Conservation (phyloP, 2,329 filamentous ascomycete genomes). For the Verticillium dahliae region DNA sequence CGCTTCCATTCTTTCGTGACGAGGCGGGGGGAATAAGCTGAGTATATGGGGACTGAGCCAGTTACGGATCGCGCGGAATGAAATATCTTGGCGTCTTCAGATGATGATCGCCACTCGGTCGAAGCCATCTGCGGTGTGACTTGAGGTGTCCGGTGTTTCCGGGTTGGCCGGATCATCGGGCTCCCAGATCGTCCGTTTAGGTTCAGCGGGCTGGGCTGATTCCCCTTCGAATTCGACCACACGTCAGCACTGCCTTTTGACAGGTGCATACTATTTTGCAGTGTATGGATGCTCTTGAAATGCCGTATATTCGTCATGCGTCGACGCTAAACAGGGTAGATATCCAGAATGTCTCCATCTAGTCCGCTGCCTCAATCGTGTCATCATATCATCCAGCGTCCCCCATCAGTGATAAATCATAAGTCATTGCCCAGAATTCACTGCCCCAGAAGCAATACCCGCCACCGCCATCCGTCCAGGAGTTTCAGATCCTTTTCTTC, state of each 20-base stretch:
- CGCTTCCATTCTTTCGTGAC: background rate
- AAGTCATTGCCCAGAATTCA: background rate
- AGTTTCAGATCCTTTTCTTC: conserved; percentile 41
- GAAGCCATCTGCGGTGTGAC: background rate
- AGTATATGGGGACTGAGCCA: background rate
- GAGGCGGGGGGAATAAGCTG: background rate
- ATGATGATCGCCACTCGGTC: background rate
- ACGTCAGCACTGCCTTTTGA: background rate
- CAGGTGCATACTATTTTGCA: too few species aligned
- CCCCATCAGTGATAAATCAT: too few species aligned
- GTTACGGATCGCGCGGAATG: background rate
- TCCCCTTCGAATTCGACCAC: background rate
- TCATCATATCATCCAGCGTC: background rate
- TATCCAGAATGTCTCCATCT: background rate
- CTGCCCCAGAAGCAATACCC: conserved; percentile 39
- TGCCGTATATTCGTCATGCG: background rate
- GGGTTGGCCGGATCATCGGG: too few species aligned
- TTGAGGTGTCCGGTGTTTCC: background rate
- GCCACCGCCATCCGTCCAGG: conserved; percentile 51
- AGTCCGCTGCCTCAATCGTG: background rate
- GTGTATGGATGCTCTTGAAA: too few species aligned
- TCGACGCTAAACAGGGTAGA: background rate
- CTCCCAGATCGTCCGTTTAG: background rate
- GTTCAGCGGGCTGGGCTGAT: background rate
- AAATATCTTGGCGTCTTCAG: background rate